Evolutionary conservation across 805 yeast species (phyloP).

Genomic region (Starmerella cellae): DNA sequence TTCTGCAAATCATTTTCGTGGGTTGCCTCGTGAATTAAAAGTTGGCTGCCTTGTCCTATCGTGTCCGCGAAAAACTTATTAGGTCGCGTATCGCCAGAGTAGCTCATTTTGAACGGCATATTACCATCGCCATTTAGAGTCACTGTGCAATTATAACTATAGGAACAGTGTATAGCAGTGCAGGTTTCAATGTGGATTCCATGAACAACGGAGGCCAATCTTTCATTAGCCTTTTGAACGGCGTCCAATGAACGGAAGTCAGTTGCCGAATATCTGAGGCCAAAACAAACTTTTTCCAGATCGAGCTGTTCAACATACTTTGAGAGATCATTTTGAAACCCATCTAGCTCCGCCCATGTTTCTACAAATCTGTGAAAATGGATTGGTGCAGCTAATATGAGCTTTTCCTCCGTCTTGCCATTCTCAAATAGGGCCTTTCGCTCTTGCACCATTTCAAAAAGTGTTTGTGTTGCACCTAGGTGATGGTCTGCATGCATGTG

Average conservation of each 20-base stretch:
- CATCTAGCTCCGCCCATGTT: conserved; percentile 42
- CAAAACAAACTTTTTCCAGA: conserved; percentile 44
- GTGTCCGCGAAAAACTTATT: conserved; percentile 41
- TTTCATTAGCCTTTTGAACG: background rate
- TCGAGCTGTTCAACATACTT: conserved; percentile 39
- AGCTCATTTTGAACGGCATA: conserved; percentile 52
- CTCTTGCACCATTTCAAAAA: conserved; percentile 46
- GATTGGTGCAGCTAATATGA: conserved; percentile 64
- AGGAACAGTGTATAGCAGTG: conserved; percentile 71
- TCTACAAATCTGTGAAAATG: conserved; percentile 50
- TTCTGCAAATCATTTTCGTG: conserved; percentile 62
- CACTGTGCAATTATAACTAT: conserved; percentile 60
- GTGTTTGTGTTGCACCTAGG: conserved; percentile 60
- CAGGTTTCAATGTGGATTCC: conserved; percentile 34
- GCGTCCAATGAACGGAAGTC: background rate
- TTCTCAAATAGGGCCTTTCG: background rate
- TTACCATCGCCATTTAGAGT: conserved; percentile 1
- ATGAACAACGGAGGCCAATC: background rate
- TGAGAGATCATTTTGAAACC: conserved; percentile 24
- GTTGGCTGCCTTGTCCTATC: conserved; percentile 53
- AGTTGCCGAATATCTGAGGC: conserved; percentile 22
- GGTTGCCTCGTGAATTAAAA: conserved; percentile 87
- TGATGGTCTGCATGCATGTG: conserved; percentile 98
- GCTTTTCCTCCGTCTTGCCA: conserved; percentile 17
- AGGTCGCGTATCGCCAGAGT: conserved; percentile 94